Conservation (phyloP, 257 asterid genomes). For the Buddleja alternifolia region DNA sequence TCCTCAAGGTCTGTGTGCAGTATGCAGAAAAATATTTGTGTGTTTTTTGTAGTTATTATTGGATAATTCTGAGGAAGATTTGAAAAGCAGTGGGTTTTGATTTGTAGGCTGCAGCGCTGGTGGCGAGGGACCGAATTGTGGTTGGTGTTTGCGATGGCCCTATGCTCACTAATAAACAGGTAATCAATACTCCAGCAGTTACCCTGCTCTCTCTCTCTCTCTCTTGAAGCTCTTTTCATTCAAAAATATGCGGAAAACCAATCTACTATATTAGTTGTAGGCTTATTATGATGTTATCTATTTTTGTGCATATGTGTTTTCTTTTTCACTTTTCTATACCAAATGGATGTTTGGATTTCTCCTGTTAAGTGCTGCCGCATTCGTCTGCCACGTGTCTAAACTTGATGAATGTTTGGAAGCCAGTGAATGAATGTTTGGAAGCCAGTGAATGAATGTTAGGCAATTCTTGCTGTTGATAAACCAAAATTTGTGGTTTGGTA, state of each 20-base stretch:
- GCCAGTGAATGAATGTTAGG: not conserved
- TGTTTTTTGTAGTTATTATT: not conserved
- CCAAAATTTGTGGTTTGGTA: not conserved
- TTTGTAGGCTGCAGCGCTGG: slow-evolving; percentile 68
- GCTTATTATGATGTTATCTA: not conserved
- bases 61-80: not conserved
- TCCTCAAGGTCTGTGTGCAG: slow-evolving; percentile 61
- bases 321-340: not conserved
- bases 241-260: too few relatives aligned
- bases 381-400: not conserved
- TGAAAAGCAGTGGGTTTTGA: not conserved
- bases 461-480: not conserved
- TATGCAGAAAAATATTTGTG: not conserved
- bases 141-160: slow-evolving; percentile 93
- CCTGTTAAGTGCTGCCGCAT: not conserved
- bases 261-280: too few relatives aligned
- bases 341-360: slow-evolving; percentile 5
- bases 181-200: not conserved
- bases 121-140: slow-evolving; percentile 72
- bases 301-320: not conserved
- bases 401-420: slow-evolving; percentile 5
- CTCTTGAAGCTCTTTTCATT: too few relatives aligned
- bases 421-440: not conserved
- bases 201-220: too few relatives aligned
- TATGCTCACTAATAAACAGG: slow-evolving; percentile 83